Conservation (phyloP, 2,329 filamentous ascomycete species). For the Graphiopsis chlorocephala region DNA sequence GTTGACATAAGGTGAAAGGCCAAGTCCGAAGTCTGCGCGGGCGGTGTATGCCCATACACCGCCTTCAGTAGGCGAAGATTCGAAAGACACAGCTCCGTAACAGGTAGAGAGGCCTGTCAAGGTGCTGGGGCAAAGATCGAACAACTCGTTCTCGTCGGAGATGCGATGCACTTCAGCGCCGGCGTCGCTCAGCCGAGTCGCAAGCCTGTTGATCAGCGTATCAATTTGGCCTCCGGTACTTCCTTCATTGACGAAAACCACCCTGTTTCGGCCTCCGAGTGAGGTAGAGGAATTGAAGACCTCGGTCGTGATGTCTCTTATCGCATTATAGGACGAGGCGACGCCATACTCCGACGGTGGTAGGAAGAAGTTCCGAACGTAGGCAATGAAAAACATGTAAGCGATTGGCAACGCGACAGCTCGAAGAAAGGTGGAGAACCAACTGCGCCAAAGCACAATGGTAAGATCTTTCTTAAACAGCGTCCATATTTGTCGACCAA, state of each 20-base stretch:
- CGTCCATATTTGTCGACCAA: slow-evolving; percentile 13
- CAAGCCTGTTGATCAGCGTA: slow-evolving; percentile 62
- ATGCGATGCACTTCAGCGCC: slow-evolving; percentile 59
- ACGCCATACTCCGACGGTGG: slow-evolving; percentile 73
- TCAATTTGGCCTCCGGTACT: slow-evolving; percentile 66
- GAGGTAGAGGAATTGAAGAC: slow-evolving; percentile 59
- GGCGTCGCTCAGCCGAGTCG: slow-evolving; percentile 52
- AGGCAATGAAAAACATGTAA: slow-evolving; percentile 44
- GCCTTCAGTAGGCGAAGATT: slow-evolving; percentile 72
- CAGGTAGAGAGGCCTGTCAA: slow-evolving; percentile 65
- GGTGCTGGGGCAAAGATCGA: slow-evolving; percentile 58
- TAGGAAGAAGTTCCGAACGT: slow-evolving; percentile 73
- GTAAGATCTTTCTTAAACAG: slow-evolving; percentile 9
- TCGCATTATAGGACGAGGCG: slow-evolving; percentile 43
- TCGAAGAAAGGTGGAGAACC: slow-evolving; percentile 13
- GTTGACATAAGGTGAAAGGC: slow-evolving; percentile 63
- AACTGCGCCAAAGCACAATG: slow-evolving; percentile 14
- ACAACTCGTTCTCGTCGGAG: slow-evolving; percentile 56
- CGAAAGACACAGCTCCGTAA: slow-evolving; percentile 72
- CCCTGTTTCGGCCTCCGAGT: slow-evolving; percentile 58
- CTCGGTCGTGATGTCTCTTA: slow-evolving; percentile 59
- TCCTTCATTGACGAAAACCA: slow-evolving; percentile 76
- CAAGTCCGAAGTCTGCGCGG: slow-evolving; percentile 69
- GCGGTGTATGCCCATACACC: slow-evolving; percentile 84
- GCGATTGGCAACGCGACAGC: slow-evolving; percentile 8